A percentile compares a stretch with the other conserved stretches of the same genome.
Evolutionary conservation across 73 alveolate genomes (phyloP).

Genomic region (Breviolum minutum): DNA sequence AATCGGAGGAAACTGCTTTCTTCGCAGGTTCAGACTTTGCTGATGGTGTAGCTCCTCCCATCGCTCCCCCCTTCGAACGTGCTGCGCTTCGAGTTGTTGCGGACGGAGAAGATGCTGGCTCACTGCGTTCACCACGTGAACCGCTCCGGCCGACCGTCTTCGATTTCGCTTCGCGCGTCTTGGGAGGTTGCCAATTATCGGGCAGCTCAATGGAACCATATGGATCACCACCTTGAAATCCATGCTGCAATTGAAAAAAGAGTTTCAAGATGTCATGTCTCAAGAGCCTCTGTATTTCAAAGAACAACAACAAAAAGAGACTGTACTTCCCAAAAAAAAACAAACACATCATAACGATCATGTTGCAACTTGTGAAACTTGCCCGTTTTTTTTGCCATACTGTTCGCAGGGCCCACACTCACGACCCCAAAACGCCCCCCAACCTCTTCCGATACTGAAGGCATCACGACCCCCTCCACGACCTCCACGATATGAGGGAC

Average conservation of each 20-base stretch:
- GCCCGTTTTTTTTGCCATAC: no score
- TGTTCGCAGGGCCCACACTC: no score
- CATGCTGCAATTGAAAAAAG: not conserved
- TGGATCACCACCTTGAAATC: not conserved
- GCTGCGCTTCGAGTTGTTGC: not conserved
- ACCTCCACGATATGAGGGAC: conserved; percentile 61
- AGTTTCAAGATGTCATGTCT: no score
- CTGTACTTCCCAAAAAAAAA: no score
- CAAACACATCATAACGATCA: no score
- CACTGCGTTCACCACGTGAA: not conserved
- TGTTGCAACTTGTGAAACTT: no score
- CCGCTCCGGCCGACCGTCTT: not conserved
- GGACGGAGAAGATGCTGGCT: conserved; percentile 35
- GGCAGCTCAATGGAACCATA: not conserved
- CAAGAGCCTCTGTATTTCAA: no score
- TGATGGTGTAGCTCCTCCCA: not conserved
- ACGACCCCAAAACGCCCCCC: not conserved
- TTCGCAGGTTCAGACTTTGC: conserved; percentile 46
- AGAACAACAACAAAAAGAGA: no score
- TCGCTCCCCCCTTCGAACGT: not conserved
- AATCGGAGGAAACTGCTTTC: not conserved
- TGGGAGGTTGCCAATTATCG: not conserved
- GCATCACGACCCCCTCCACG: not conserved
- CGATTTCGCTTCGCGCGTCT: not conserved
- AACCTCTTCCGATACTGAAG: not conserved